Evolutionary conservation across 306 rosid species (phyloP), one percentile per base, ranked within the genome.

Genomic region (Malus orientalis): DNA sequence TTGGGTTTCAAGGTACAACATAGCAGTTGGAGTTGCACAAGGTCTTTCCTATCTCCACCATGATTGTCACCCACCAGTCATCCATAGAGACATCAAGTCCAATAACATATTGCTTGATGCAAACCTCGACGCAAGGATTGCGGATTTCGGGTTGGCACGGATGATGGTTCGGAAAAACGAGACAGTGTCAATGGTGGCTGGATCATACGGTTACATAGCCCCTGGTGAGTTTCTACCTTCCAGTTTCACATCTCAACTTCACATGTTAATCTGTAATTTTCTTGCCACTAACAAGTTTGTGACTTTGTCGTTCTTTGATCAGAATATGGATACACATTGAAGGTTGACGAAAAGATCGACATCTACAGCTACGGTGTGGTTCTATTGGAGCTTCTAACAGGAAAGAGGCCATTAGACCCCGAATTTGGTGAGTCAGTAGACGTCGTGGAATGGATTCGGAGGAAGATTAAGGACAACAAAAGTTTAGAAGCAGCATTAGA

Each of bases 41-140:
- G 99, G 99, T 60, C 91, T 95, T 53, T 81, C 97, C 81, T 95
- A 95, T 87, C 97, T 95, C 81, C 97, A 95, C 81, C 97, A 95
- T 75, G 99, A 95, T 49, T 92, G 97, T 78, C 86, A 85, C 76
- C 99, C 99, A 3, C 96, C 92, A 0, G 87, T 95, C 85, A 88
- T 95, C 71, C 99, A 95, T 59, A 82, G 99, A 25, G 99, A 95
- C 69, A 87, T 95, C 84, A 95, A 95, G 85, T 89, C 96, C 9
- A 95, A 92, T 22, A 92, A 95, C 74, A 92, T 95, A 78, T 84
- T 95, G 33, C 99, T 92, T 27, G 92, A 95, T 86, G 84, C 91
- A 78, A 89, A 89, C 86, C 97, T 95, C 20, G 99, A 95, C 38
- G 91, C 97, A 59, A 84, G 98, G 79, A 89, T 92, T 30, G 97